Base-by-base conservation (phyloP, 2,329 filamentous ascomycete species). In the Monosporascus sp. region DNA sequence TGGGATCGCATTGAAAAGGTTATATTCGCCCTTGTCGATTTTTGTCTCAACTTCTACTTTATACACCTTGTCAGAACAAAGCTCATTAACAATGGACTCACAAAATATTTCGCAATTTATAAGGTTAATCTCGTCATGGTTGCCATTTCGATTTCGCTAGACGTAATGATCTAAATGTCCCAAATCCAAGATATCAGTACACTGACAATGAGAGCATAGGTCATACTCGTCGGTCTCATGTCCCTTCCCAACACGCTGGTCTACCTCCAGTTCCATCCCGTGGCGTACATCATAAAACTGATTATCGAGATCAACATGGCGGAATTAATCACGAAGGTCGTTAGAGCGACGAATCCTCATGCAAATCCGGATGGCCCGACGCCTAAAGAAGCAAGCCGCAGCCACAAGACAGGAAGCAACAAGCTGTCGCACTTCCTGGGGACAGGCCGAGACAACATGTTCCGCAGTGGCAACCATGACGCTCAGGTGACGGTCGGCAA, bases 221-320 rank as follows among this genome's bases (percentile, higher is more conserved):
- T 63, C 6, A 24, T 67, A 8, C 53, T 77, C 8, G 75, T 78
- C 24, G 73, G 68, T 3, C 65, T 74, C 27, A 77, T 77, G 74
- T 74, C 70, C 2, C 68, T 77, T 6, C 69, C 68, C 0, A 73
- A 76, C 55, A 70, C 68, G n/a, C 70, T 73, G n/a, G 68, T 77
- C 18, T 79, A 77, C 61, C 69, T 77, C 27, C 75, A 78, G 60
- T 75, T 77, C 58, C 74, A 78, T 52, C 49, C 55, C 7, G 43
- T 58, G 37, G 55, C 71, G 6, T 78, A 76, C 59, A 64, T 76
- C 22, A 65, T 75, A 55, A 79, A 79, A 56, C 67, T 79, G 24
- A 70, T 77, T 58, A 78, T 80, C 60, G 76, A 79, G 59, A 75
- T 79, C 70, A 74, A 72, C 50, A 75, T 80, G 72, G 75, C 77